Percentiles rank a stretch among this genome's conserved stretches.
phyloP scores from a whole-genome alignment of 2,329 filamentous ascomycete genomes.

The Ambrosiella xylebori region DNA sequence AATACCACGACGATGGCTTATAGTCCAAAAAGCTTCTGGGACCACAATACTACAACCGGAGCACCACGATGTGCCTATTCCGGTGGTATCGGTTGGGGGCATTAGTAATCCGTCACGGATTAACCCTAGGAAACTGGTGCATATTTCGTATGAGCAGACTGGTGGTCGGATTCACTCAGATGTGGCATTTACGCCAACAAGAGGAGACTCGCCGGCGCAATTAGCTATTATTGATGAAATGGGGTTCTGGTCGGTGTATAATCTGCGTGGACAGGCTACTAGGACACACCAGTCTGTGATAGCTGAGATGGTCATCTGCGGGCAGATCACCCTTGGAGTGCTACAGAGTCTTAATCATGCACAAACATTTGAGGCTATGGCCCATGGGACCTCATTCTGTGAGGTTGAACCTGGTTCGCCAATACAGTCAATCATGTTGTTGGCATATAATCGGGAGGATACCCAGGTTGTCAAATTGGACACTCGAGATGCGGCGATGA shows the following conservation, averaged over 20 bases:
- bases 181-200: slow-evolving; percentile 43
- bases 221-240: slow-evolving; percentile 47
- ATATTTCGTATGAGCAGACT: slow-evolving; percentile 33
- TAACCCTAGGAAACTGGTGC: slow-evolving; percentile 35
- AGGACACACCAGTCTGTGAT: slow-evolving; percentile 21
- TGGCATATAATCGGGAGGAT: slow-evolving; percentile 11
- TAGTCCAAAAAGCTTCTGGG: slow-evolving; percentile 34
- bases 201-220: slow-evolving; percentile 32
- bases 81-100: slow-evolving; percentile 13
- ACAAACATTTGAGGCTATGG: slow-evolving; percentile 8
- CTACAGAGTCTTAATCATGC: slow-evolving; percentile 20
- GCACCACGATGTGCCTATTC: slow-evolving; percentile 24
- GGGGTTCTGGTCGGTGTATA: slow-evolving; percentile 53
- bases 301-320: slow-evolving; percentile 22
- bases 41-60: slow-evolving; percentile 36
- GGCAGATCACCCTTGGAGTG: slow-evolving; percentile 27
- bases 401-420: neutral
- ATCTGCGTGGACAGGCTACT: slow-evolving; percentile 28
- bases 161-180: slow-evolving; percentile 42
- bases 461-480: slow-evolving; percentile 7
- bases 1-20: slow-evolving; percentile 30
- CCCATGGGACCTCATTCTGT: slow-evolving; percentile 26
- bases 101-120: slow-evolving; percentile 31
- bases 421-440: slow-evolving; percentile 1
- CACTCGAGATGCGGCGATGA: neutral